Percentiles rank a stretch among this genome's conserved stretches.
Conservation (phyloP, 352 stramenopile genomes). For the Phytophthora parvispora region DNA sequence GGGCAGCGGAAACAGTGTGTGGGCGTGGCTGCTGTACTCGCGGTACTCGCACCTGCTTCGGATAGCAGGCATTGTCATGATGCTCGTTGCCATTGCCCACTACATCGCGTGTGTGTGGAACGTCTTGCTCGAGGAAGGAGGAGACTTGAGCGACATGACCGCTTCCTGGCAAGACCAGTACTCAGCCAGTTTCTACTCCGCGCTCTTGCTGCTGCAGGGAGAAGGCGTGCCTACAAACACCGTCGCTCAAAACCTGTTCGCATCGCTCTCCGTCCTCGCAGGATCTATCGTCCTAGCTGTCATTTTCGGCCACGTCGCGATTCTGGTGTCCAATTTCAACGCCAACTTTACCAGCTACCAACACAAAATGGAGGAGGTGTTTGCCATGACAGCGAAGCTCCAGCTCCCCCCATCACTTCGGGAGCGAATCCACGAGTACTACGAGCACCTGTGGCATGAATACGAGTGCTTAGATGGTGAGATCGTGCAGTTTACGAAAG, state of each 20-base stretch:
- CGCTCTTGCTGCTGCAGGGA: conserved; percentile 62
- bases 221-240: conserved; percentile 48
- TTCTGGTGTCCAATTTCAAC: conserved; percentile 74
- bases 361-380: conserved; percentile 73
- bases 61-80: neutral
- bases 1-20: neutral
- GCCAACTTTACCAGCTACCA: conserved; percentile 63
- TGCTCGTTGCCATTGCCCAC: neutral
- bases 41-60: conserved; percentile 1
- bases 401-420: conserved; percentile 55
- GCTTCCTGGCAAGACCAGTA: conserved; percentile 30
- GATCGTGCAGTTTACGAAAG: conserved; percentile 58
- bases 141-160: neutral
- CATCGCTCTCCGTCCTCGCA: conserved; percentile 46
- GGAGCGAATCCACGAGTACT: conserved; percentile 74
- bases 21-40: conserved; percentile 1
- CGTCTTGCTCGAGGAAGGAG: conserved; percentile 4
- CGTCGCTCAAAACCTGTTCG: conserved; percentile 49
- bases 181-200: conserved; percentile 51
- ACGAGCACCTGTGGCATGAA: conserved; percentile 71
- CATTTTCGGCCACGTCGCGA: conserved; percentile 69
- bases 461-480: conserved; percentile 73
- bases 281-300: conserved; percentile 68
- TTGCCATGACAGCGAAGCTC: conserved; percentile 65
- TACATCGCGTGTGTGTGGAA: neutral